These are phyloP conservation scores for Bryopsis sp. DNA, from an alignment of 139 green algal genomes.

Conservation along the genomic window DNA sequence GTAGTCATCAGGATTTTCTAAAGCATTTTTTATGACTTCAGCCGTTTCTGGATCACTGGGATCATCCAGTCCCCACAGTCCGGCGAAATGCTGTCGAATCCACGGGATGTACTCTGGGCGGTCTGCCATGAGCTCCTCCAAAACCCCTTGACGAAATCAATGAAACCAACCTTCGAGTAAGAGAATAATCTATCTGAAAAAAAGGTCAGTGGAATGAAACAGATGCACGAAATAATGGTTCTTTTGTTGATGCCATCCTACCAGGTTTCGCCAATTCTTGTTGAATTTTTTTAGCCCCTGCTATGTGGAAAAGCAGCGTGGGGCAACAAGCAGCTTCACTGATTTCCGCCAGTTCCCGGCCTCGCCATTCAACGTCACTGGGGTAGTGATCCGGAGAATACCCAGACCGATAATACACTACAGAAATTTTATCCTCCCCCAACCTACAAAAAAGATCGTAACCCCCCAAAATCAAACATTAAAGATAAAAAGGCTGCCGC, in stretches of 20 bases:
- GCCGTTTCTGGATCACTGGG: constrained; percentile 31
- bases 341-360: constrained; percentile 64
- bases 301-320: constrained; percentile 80
- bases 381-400: constrained; percentile 90
- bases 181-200: background rate
- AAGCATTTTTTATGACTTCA: constrained; percentile 46
- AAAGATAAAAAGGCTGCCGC: no score
- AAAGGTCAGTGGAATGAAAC: background rate
- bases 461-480: no score
- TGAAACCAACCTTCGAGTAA: background rate
- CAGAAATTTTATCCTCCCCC: constrained; percentile 18
- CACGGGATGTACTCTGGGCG: no score
- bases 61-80: constrained; percentile 85
- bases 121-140: constrained; percentile 61
- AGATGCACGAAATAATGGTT: no score
- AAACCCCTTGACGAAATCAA: constrained; percentile 16
- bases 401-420: constrained; percentile 52
- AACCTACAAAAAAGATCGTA: constrained; percentile 5
- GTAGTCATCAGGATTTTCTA: constrained; percentile 61
- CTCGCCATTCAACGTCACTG: constrained; percentile 64
- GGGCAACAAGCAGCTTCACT: constrained; percentile 77
- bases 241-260: no score
- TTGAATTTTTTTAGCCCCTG: constrained; percentile 93
- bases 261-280: constrained; percentile 63
- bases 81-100: constrained; percentile 79